Conservation (phyloP, 345 rosid genomes). For the Fremontodendron californicum region DNA sequence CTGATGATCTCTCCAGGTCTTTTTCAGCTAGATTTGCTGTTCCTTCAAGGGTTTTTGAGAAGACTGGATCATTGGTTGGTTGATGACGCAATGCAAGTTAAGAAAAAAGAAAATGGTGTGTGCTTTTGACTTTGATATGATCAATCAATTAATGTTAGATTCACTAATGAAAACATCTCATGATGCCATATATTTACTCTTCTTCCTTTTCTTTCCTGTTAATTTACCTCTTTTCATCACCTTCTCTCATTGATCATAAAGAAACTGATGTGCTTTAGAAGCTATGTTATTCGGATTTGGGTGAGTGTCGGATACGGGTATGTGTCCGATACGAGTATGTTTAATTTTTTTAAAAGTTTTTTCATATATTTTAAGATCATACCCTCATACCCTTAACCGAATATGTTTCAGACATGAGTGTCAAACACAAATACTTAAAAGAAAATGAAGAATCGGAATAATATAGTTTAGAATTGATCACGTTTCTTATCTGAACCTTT, state of each 20-base stretch:
- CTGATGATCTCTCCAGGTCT: conserved; percentile 26
- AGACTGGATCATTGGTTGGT: not conserved
- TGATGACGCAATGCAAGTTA: not conserved
- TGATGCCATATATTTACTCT: not conserved
- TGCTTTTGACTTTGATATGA: not conserved
- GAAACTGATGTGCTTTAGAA: not conserved
- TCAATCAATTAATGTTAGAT: not conserved
- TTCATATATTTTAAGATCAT: no score
- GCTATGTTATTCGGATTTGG: no score
- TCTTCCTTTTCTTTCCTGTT: not conserved
- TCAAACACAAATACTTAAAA: no score
- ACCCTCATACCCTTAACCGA: no score
- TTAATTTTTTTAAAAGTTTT: no score
- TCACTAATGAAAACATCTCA: not conserved
- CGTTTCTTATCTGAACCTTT: not conserved
- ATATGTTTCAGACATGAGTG: no score
- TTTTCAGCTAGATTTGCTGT: conserved; percentile 41
- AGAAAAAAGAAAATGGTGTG: not conserved
- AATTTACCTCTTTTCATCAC: not conserved
- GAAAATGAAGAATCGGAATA: no score
- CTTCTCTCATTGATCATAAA: not conserved
- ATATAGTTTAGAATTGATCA: no score
- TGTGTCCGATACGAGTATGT: no score
- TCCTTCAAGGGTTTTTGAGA: conserved; percentile 18
- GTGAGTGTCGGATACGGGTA: no score